Evolutionary conservation across 2,329 filamentous ascomycete genomes (phyloP).

Genomic region (Apiospora koreana): DNA sequence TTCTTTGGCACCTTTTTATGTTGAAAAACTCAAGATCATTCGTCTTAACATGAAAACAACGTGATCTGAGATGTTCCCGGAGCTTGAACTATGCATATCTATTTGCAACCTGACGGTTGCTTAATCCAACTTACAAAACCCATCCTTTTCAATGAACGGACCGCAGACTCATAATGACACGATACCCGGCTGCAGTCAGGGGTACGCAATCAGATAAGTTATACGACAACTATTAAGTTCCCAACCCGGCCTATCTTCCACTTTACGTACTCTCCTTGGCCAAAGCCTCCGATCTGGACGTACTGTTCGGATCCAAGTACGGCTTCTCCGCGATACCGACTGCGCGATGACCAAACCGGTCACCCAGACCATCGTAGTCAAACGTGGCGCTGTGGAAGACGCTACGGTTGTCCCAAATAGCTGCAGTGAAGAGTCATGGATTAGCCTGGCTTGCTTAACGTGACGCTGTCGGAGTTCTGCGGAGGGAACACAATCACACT

Average conservation of each 20-base stretch:
- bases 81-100: too few species aligned
- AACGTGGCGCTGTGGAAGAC: slow-evolving; percentile 60
- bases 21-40: not conserved
- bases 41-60: not conserved
- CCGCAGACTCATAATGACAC: not conserved
- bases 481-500: not conserved
- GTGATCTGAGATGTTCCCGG: too few species aligned
- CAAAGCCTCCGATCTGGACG: slow-evolving; percentile 33
- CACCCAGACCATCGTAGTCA: slow-evolving; percentile 54
- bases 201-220: not conserved
- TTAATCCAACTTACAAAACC: too few species aligned
- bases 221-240: not conserved
- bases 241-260: not conserved
- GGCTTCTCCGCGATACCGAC: slow-evolving; percentile 58
- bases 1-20: too few species aligned
- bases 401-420: slow-evolving; percentile 64
- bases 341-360: slow-evolving; percentile 51
- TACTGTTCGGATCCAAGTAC: slow-evolving; percentile 53
- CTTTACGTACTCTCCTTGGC: not conserved
- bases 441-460: not conserved
- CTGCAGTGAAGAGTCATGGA: slow-evolving; percentile 21
- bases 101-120: too few species aligned
- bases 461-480: not conserved
- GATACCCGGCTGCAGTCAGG: not conserved
- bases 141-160: too few species aligned